Evolutionary conservation across 495 filamentous ascomycete genomes (phyloP), one percentile per base, ranked within the genome.

Genomic region (Chaetomium fimeti): DNA sequence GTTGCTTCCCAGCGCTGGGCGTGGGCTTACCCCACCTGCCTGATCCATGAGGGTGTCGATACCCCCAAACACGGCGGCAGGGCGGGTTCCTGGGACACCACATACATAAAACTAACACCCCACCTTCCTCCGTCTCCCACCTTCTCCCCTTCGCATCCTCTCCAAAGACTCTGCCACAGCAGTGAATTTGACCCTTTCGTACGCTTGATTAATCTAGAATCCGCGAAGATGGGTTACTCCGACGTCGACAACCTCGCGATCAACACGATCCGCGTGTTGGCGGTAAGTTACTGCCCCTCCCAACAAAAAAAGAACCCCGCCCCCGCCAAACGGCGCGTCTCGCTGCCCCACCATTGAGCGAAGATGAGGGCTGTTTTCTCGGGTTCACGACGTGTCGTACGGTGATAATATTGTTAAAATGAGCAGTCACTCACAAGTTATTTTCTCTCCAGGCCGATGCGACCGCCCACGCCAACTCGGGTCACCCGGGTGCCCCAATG

Each of bases 401-500:
- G 12, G 20, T 6, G 7, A 22, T 6, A 13, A 13, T 24, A 16
- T 32, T 25, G 12, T 11, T 18, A 27, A 40, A 24, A 57, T 59
- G 54, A 20, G 48, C 63, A 64, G 24, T 48, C 68, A 65, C 75
- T 78, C 54, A 80, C 68, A 48, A 49, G 55, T 11, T 20, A 9
- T 45, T 60, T 57, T 63, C 45, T 52, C 56, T 69, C 62, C 72
- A 98, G 94, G 89, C 92, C 83, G 94, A 99, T 97, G 95, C 93
- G 75, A 96, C 92, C 76, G 87, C 88, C 77, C 86, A 89, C 75
- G 91, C 93, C 73, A 98, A 98, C 84, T 97, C 93, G 68, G 94
- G 94, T 74, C 94, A 99, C 82, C 94, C 94, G 75, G 94, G 94
- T 84, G 94, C 94, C 71, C 94, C 94, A 70, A 99, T 99, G 83